Percentiles rank a stretch among this genome's conserved stretches.
Evolutionary conservation across 2,329 filamentous ascomycete genomes (phyloP).

Genomic region (Zopfia rhizophila): DNA sequence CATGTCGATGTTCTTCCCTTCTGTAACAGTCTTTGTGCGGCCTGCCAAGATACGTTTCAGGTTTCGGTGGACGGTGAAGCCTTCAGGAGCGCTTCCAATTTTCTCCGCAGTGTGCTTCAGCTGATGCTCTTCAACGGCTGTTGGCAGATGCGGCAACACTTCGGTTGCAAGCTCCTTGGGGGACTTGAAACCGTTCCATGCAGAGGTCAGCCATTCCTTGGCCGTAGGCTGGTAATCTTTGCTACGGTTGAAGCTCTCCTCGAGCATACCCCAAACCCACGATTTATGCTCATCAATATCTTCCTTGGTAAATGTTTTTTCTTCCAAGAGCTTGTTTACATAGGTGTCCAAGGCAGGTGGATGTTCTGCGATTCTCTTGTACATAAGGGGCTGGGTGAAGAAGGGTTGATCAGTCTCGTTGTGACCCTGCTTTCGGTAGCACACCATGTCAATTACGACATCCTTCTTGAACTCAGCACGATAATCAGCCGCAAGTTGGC

Average conservation of each 20-base stretch:
- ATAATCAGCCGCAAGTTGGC: conserved; percentile 96
- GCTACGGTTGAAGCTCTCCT: conserved; percentile 96
- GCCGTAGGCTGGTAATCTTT: conserved; percentile 97
- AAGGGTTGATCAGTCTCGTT: conserved; percentile 99
- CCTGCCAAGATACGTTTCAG: conserved; percentile 93
- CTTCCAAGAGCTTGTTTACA: conserved; percentile 86
- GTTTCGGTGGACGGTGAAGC: conserved; percentile 91
- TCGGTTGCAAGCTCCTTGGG: conserved; percentile 97
- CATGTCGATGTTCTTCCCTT: conserved; percentile 97
- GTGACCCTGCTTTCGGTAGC: conserved; percentile 98
- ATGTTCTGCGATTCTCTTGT: conserved; percentile 93
- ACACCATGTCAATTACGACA: conserved; percentile 97
- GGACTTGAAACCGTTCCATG: conserved; percentile 99
- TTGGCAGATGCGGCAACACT: conserved; percentile 90
- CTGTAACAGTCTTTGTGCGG: conserved; percentile 89
- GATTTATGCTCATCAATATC: conserved; percentile 99
- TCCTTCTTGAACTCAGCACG: conserved; percentile 98
- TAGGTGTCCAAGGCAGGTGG: conserved; percentile 90
- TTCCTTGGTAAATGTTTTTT: conserved; percentile 95
- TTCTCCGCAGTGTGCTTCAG: conserved; percentile 84
- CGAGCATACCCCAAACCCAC: conserved; percentile 99
- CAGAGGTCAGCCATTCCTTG: conserved; percentile 98
- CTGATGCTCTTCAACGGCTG: conserved; percentile 77
- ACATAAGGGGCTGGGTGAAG: conserved; percentile 99
- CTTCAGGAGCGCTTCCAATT: conserved; percentile 82